Evolutionary conservation across 1,284 basidiomycete species (phyloP), one percentile per base, ranked within the genome.

Genomic region (Melanopsichium pennsylvanicum): DNA sequence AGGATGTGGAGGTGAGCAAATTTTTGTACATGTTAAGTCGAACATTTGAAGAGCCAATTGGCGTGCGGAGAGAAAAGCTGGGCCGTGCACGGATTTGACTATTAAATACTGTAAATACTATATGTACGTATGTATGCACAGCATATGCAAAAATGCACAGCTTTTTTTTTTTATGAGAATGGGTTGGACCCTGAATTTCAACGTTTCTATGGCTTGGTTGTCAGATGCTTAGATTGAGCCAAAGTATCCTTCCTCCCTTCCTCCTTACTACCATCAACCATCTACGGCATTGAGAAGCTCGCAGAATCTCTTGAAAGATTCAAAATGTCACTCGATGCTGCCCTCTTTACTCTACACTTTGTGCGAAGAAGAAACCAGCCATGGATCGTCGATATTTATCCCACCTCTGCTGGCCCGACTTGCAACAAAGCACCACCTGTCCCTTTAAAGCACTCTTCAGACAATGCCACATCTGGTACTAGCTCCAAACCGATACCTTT

Each of bases 321-420:
- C 6, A 45, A 5, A 4, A 72, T 72, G 71, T 48, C 59, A 2
- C 51, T 73, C 12, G 71, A 73, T 25, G 52, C 67, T 19, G 60
- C 63, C 3, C 59, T 73, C 21, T 73, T 70, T 51, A 73, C 68
- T 8, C 58, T 73, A 9, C 60, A 70, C 23, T 70, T 73, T 22
- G 56, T 70, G 2, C 37, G 67, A 22, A 39, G 67, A 4, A 19
- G 42, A 12, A 39, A 41, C 29, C 39, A 70, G n/a, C 67, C 67
- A n/a, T 60, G 67, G 56, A 47, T 70, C 33, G 61, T 64, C 42
- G 67, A 70, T 26, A 49, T 70, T 33, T 70, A 70, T 18, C 50
- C 66, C 9, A 34, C 42, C 15, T 39, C 63, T 6, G 19, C 42
- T 2, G 42, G 23, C 2, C 11, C 42, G 5, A 43, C 21, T 31